Conservation (phyloP, 345 rosid species). For the Cardamine occulta region DNA sequence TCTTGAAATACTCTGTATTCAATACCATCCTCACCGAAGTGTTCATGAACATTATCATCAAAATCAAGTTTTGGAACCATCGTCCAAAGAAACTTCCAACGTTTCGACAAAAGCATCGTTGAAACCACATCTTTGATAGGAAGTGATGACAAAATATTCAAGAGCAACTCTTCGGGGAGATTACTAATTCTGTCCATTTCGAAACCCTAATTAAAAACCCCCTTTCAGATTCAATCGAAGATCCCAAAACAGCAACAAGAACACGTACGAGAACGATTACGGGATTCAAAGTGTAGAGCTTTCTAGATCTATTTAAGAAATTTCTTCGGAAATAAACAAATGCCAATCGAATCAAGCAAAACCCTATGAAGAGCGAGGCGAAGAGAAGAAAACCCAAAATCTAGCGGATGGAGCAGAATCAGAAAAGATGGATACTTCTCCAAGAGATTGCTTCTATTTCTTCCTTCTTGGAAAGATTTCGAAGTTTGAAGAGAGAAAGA, state of each 20-base stretch:
- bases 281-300: not conserved
- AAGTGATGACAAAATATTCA: conserved; percentile 8
- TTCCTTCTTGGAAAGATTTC: not conserved
- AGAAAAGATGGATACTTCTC: not conserved
- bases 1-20: not conserved
- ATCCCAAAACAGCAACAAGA: too few species aligned
- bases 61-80: conserved; percentile 9
- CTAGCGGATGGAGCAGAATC: conserved; percentile 1
- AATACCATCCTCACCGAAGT: not conserved
- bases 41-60: not conserved
- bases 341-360: not conserved
- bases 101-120: conserved; percentile 12
- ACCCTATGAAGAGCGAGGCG: not conserved
- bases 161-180: not conserved
- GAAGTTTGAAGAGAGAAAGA: not conserved
- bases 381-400: not conserved
- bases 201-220: not conserved
- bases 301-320: not conserved
- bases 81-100: conserved; percentile 15
- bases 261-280: not conserved
- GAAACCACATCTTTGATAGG: not conserved
- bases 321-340: not conserved
- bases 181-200: conserved; percentile 5
- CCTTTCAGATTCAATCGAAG: not conserved
- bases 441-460: not conserved